Conservation (phyloP, 202 grass and related monocot species). For the Schoenoplectus triqueter region DNA sequence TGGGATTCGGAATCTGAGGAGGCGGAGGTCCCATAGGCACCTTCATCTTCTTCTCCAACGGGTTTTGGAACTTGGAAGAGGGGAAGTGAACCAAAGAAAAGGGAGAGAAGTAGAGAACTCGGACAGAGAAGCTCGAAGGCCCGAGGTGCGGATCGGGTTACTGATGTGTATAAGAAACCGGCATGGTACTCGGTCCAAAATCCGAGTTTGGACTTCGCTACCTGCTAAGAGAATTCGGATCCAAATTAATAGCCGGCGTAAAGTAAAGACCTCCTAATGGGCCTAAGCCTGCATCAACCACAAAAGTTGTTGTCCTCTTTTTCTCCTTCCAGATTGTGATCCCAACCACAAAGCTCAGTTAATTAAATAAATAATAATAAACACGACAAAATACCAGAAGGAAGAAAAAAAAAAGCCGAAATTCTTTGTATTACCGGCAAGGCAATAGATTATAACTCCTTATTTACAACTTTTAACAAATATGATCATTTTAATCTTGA, state of each 20-base stretch:
- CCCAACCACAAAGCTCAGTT: not conserved
- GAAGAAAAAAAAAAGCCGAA: too few relatives aligned
- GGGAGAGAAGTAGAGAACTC: not conserved
- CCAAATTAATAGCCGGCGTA: not conserved
- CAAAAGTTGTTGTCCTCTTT: not conserved
- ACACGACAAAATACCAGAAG: too few relatives aligned
- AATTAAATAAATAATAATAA: not conserved
- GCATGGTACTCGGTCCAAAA: not conserved
- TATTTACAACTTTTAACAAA: too few relatives aligned
- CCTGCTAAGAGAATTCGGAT: not conserved
- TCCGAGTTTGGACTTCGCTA: not conserved
- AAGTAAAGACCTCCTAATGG: conserved; percentile 26
- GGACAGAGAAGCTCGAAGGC: not conserved
- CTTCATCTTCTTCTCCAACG: conserved; percentile 44
- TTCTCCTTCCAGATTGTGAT: not conserved
- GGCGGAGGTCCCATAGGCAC: conserved; percentile 59
- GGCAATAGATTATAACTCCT: too few relatives aligned
- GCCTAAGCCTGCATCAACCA: conserved; percentile 23
- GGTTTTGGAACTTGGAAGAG: not conserved
- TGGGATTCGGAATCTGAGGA: conserved; percentile 49
- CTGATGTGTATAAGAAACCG: not conserved
- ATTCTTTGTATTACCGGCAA: too few relatives aligned
- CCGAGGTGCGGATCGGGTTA: not conserved
- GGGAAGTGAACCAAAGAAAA: not conserved
- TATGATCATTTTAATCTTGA: not conserved